Conservation (phyloP, 2,329 filamentous ascomycete species). For the Ceratocystiopsis brevicomis region DNA sequence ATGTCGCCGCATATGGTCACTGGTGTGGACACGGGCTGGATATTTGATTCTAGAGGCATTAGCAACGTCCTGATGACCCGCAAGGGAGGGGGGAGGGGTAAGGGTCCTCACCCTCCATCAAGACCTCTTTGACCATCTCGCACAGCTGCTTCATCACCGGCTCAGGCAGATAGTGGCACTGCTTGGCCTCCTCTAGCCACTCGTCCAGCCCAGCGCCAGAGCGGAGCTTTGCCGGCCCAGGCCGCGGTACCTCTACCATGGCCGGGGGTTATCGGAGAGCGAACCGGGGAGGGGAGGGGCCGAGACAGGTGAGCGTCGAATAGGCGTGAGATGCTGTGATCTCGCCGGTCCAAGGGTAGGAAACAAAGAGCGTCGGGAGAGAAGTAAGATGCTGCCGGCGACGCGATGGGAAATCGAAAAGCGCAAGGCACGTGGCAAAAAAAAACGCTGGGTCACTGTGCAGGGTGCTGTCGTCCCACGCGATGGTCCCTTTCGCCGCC, state of each 20-base stretch:
- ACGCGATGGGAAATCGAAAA: too few species aligned
- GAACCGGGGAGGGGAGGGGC: too few species aligned
- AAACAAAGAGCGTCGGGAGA: too few species aligned
- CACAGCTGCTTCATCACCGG: constrained; percentile 96
- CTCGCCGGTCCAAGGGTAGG: neutral
- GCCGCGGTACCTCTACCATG: constrained; percentile 52
- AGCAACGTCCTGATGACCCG: too few species aligned
- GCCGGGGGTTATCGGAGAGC: constrained; percentile 6
- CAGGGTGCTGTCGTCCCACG: neutral
- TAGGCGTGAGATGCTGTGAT: too few species aligned
- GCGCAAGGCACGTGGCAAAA: too few species aligned
- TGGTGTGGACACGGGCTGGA: constrained; percentile 90
- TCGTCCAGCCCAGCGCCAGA: constrained; percentile 78
- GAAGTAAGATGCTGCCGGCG: too few species aligned
- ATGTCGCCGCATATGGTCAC: constrained; percentile 97
- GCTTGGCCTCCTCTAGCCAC: constrained; percentile 91
- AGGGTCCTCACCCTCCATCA: constrained; percentile 67
- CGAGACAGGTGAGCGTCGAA: too few species aligned
- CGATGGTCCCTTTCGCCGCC: neutral
- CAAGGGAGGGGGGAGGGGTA: too few species aligned
- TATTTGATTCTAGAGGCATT: constrained; percentile 65
- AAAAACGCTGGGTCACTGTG: too few species aligned
- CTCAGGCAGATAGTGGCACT: constrained; percentile 93
- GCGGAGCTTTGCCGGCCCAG: constrained; percentile 70
- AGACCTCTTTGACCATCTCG: constrained; percentile 94